Evolutionary conservation across 1,284 basidiomycete genomes (phyloP).

Genomic region (Thelephora terrestris): DNA sequence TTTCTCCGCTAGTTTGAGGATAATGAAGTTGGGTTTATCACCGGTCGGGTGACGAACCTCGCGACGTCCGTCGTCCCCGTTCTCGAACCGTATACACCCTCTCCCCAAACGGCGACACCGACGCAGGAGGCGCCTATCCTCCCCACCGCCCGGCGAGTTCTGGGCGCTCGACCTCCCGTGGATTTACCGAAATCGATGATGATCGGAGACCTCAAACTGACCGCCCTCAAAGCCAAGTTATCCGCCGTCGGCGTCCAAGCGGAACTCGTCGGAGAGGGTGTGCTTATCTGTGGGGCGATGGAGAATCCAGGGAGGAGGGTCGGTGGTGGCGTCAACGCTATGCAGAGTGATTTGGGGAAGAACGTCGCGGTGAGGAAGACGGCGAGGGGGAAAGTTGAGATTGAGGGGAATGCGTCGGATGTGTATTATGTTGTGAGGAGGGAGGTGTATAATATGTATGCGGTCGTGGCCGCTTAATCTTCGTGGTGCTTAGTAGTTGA

Average conservation of each 20-base stretch:
- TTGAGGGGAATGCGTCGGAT: constrained; percentile 84
- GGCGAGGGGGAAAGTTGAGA: constrained; percentile 70
- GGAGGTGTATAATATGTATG: constrained; percentile 85
- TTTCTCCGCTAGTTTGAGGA: constrained; percentile 72
- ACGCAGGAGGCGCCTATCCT: constrained; percentile 12
- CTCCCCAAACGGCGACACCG: constrained; percentile 18
- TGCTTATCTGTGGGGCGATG: constrained; percentile 81
- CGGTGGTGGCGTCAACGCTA: too few species aligned
- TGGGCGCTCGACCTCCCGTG: constrained; percentile 51
- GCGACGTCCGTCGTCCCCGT: constrained; percentile 70
- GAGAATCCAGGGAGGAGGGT: constrained; percentile 30
- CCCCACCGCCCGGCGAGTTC: constrained; percentile 26
- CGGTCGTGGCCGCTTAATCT: constrained; percentile 61
- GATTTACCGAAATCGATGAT: constrained; percentile 80
- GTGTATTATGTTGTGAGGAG: constrained; percentile 81
- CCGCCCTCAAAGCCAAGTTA: constrained; percentile 72
- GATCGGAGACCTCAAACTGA: constrained; percentile 92
- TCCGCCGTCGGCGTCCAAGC: constrained; percentile 70
- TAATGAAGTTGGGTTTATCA: constrained; percentile 89
- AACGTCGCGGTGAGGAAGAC: constrained; percentile 85
- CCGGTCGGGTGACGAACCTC: constrained; percentile 73
- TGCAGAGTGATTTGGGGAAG: too few species aligned
- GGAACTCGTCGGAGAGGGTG: constrained; percentile 90
- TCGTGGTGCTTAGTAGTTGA: too few species aligned
- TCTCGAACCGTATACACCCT: constrained; percentile 40